Base-by-base conservation (phyloP, 2,329 filamentous ascomycete genomes). In the Phialophora expanda region DNA sequence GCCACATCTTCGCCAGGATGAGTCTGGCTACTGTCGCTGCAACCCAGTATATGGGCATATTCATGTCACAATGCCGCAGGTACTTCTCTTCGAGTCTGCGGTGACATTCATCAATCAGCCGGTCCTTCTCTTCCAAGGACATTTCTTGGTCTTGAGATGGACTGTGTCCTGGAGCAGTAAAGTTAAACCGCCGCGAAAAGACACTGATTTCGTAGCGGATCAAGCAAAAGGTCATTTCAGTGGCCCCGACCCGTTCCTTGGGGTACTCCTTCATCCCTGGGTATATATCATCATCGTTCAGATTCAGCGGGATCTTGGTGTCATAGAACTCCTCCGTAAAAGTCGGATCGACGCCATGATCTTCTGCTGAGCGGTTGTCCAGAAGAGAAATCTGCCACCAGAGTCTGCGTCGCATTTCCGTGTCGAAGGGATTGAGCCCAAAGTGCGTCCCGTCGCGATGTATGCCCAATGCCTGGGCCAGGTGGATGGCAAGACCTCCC, bases 1-100 rank as follows among this genome's bases (percentile, higher is more conserved):
- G 82, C 79, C 89, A 91, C 81, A 93, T 87, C 77, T 93, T 94
- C 60, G 88, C 88, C 78, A 93, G 86, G 68, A 93, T 87, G 34
- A 94, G 81, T 9, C 90, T 86, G 2, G 87, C 84, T 26, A 91
- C 82, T 30, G 89, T 90, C 3, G 86, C 87, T 7, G 85, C 85
- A 28, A 90, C 85, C 88, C 89, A 91, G 68, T 87, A 87, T 1
- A 91, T 78, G 24, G 85, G 81, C 54, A 85, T 76, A 20, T 68
- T 78, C 73, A 82, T 80, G 63, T 85, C 76, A 59, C 83, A 83
- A 64, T 87, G 79, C 44, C 78, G 77, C 22, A 88, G 76, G 69
- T 87, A 87, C 61, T 82, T 83, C 46, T 82, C 76, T 70, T 88
- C 84, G 14, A 88, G 78, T n/a, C 79, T 80, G 34, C 81, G 79